phyloP scores from a whole-genome alignment of 345 rosid species.

The Gossypium thurberi region DNA sequence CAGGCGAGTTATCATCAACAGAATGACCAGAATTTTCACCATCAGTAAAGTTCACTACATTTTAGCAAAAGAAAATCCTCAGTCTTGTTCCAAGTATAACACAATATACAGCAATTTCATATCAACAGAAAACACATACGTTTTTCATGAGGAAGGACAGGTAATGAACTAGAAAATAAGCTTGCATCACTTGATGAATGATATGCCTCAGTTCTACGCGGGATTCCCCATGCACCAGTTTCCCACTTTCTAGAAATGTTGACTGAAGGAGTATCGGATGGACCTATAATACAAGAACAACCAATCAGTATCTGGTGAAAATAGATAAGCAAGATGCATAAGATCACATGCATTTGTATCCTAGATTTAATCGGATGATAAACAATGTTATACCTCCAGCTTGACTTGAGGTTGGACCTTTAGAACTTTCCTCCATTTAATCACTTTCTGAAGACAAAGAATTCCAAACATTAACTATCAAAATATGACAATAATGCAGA shows the following conservation, averaged over 20 bases:
- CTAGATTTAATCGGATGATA: not conserved
- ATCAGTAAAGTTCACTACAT: conserved; percentile 63
- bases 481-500: not conserved
- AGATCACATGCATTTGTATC: not conserved
- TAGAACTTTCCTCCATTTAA: conserved; percentile 44
- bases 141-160: conserved; percentile 71
- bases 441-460: conserved; percentile 15
- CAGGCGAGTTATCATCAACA: conserved; percentile 47
- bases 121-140: conserved; percentile 33
- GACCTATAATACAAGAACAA: conserved; percentile 26
- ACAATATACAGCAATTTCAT: not conserved
- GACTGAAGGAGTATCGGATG: conserved; percentile 26
- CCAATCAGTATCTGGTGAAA: not conserved
- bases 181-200: conserved; percentile 54
- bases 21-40: conserved; percentile 37
- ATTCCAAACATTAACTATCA: not conserved
- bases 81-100: not conserved
- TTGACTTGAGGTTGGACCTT: conserved; percentile 23
- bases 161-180: conserved; percentile 80
- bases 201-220: conserved; percentile 26
- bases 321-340: not conserved
- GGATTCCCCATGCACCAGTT: conserved; percentile 49
- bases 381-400: conserved; percentile 28
- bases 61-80: conserved; percentile 16
- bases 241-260: conserved; percentile 27